Conservation (phyloP, 1,139 yeast genomes). For the Candida mesenterica region DNA sequence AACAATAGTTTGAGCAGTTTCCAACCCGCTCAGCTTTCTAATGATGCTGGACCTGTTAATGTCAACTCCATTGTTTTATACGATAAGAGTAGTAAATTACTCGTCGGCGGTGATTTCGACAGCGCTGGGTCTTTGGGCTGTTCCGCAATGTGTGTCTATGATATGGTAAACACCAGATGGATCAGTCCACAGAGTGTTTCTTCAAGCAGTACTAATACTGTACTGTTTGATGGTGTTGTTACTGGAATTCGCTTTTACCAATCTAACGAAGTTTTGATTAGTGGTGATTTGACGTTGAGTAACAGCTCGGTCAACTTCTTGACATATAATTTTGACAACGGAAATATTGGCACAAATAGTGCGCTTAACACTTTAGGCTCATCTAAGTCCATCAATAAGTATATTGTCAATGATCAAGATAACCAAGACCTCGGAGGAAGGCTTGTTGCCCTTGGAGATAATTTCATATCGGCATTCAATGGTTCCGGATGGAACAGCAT, state of each 20-base stretch:
- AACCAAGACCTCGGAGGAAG: slow-evolving; percentile 45
- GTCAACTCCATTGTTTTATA: slow-evolving; percentile 56
- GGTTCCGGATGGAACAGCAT: slow-evolving; percentile 47
- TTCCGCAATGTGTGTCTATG: slow-evolving; percentile 65
- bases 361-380: slow-evolving; percentile 28
- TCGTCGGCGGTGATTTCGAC: slow-evolving; percentile 78
- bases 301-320: slow-evolving; percentile 40
- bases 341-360: slow-evolving; percentile 20
- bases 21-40: slow-evolving; percentile 50
- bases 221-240: slow-evolving; percentile 50
- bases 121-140: slow-evolving; percentile 62
- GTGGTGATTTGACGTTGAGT: slow-evolving; percentile 57
- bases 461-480: slow-evolving; percentile 49
- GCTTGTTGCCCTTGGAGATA: slow-evolving; percentile 55
- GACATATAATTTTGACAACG: slow-evolving; percentile 50
- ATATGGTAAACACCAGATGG: slow-evolving; percentile 57
- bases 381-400: slow-evolving; percentile 42
- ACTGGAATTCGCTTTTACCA: slow-evolving; percentile 54
- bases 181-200: slow-evolving; percentile 43
- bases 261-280: slow-evolving; percentile 51
- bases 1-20: slow-evolving; percentile 34
- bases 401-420: slow-evolving; percentile 46
- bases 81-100: slow-evolving; percentile 48
- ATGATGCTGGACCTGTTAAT: slow-evolving; percentile 25
- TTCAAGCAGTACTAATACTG: slow-evolving; percentile 21